Conservation (phyloP, 2,329 filamentous ascomycete species). For the Ophiostoma fasciatum region DNA sequence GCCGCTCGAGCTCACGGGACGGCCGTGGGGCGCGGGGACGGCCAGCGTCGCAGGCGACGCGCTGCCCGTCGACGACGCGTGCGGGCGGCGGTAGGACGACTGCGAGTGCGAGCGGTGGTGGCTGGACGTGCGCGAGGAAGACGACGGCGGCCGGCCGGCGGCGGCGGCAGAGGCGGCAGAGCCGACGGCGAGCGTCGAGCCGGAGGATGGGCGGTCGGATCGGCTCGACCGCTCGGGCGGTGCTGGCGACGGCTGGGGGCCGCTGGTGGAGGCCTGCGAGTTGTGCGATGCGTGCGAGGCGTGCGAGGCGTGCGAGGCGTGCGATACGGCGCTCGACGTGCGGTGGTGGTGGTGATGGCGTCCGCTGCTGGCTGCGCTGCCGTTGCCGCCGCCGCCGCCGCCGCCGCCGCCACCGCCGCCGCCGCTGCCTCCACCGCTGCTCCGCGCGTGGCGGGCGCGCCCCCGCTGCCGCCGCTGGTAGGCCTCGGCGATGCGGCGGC, state of each 20-base stretch:
- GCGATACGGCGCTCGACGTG: conserved; percentile 4
- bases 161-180: conserved; percentile 1
- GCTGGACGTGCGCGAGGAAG: conserved; percentile 15
- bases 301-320: conserved; percentile 1
- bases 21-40: conserved; percentile 17
- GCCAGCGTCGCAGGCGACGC: neutral
- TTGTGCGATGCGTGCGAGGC: conserved; percentile 3
- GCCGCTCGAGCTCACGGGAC: conserved; percentile 31
- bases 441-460: conserved; percentile 28
- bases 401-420: conserved; percentile 25
- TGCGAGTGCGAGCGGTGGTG: conserved; percentile 23
- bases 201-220: neutral
- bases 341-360: neutral
- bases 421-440: conserved; percentile 24
- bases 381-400: conserved; percentile 23
- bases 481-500: conserved; percentile 77
- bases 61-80: conserved; percentile 4
- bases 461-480: conserved; percentile 64
- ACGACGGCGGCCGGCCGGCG: conserved; percentile 10
- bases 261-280: neutral
- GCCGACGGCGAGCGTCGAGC: neutral
- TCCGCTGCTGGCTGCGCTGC: neutral
- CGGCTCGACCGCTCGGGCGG: neutral
- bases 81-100: conserved; percentile 22
- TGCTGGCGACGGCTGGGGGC: neutral